Evolutionary conservation across 495 filamentous ascomycete genomes (phyloP).

Genomic region (Penicillium psychrofluorescens): DNA sequence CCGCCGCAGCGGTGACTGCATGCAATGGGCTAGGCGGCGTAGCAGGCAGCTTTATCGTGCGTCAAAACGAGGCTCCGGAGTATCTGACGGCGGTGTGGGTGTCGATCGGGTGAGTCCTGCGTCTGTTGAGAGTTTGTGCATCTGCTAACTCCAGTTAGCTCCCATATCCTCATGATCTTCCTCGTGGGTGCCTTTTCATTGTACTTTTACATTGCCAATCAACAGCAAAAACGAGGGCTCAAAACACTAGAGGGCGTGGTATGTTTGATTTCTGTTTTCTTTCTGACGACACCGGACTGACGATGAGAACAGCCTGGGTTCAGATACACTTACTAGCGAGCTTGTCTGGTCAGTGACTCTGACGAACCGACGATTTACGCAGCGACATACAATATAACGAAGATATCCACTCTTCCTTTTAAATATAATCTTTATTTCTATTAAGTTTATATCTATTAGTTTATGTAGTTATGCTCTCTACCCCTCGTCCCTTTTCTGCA

Average conservation of each 20-base stretch:
- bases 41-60: constrained; percentile 68
- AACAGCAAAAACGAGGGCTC: constrained; percentile 36
- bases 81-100: constrained; percentile 6
- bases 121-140: constrained; percentile 1
- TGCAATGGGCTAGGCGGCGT: constrained; percentile 72
- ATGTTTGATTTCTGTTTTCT: constrained; percentile 2
- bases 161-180: constrained; percentile 59
- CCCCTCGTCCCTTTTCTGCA: too few relatives aligned
- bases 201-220: constrained; percentile 57
- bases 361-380: too few relatives aligned
- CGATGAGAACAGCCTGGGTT: constrained; percentile 28
- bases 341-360: too few relatives aligned
- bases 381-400: too few relatives aligned
- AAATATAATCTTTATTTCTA: too few relatives aligned
- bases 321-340: constrained; percentile 42
- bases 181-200: constrained; percentile 53
- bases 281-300: not conserved
- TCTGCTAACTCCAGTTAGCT: constrained; percentile 2
- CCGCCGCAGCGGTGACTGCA: constrained; percentile 59
- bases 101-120: constrained; percentile 1
- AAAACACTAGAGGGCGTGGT: constrained; percentile 49
- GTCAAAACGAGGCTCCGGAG: constrained; percentile 55
- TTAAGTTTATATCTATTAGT: not conserved
- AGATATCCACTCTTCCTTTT: too few relatives aligned
- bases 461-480: too few relatives aligned